These are phyloP conservation scores for Yamadazyma triangularis DNA, from an alignment of 1,139 yeast genomes.

Conservation along the genomic window DNA sequence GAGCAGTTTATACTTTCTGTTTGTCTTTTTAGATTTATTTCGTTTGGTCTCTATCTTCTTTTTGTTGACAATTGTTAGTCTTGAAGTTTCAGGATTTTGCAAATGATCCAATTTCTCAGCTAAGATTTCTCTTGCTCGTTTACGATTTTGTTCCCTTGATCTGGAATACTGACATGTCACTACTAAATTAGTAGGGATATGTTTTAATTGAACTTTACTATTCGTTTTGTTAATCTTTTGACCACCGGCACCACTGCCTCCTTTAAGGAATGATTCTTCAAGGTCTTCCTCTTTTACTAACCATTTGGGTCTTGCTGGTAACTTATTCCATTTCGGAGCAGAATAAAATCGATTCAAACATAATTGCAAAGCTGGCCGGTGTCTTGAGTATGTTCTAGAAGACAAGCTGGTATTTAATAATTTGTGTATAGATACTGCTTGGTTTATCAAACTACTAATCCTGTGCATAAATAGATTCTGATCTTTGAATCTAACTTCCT, in stretches of 20 bases:
- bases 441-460: too few species aligned
- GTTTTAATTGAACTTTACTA: slow-evolving; percentile 86
- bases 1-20: slow-evolving; percentile 46
- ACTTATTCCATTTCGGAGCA: slow-evolving; percentile 49
- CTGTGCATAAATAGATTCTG: too few species aligned
- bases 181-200: slow-evolving; percentile 81
- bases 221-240: slow-evolving; percentile 92
- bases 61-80: slow-evolving; percentile 49
- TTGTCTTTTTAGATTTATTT: slow-evolving; percentile 50
- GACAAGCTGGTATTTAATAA: too few species aligned
- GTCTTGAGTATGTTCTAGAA: too few species aligned
- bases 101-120: slow-evolving; percentile 69
- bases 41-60: slow-evolving; percentile 49
- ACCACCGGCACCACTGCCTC: slow-evolving; percentile 94
- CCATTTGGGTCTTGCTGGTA: slow-evolving; percentile 84
- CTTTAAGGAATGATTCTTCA: slow-evolving; percentile 79
- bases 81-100: slow-evolving; percentile 50
- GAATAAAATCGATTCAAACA: too few species aligned
- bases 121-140: slow-evolving; percentile 75
- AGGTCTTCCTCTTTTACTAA: slow-evolving; percentile 53
- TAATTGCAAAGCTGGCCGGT: too few species aligned
- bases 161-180: slow-evolving; percentile 86
- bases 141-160: slow-evolving; percentile 81
- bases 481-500: too few species aligned
- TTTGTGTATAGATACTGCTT: too few species aligned